A percentile compares a stretch with the other conserved stretches of the same genome.
Evolutionary conservation across 208 protist genomes (phyloP).

Genomic region (Leishmania turanica): DNA sequence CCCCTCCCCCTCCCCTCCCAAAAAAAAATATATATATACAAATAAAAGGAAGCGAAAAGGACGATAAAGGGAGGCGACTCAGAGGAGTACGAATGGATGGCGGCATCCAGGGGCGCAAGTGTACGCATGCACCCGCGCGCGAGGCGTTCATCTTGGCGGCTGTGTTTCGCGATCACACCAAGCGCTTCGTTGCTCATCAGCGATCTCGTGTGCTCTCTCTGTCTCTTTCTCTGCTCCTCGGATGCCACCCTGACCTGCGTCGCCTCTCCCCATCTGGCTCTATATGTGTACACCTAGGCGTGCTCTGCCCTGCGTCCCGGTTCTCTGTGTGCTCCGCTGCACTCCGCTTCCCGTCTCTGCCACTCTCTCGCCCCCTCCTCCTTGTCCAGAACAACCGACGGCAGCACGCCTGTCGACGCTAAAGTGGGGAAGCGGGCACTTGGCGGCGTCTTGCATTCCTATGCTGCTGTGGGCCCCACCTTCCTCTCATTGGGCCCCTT

Average conservation of each 20-base stretch:
- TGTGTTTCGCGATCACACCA: neutral
- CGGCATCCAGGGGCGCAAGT: neutral
- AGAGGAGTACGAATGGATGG: neutral
- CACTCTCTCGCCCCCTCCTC: neutral
- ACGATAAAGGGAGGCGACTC: neutral
- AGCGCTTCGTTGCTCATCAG: neutral
- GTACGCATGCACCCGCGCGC: neutral
- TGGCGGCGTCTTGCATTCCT: neutral
- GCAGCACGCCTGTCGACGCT: neutral
- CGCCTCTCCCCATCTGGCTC: neutral
- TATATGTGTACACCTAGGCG: neutral
- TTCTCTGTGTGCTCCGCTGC: neutral
- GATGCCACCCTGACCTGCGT: neutral
- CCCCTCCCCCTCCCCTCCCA: neutral
- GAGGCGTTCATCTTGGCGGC: neutral
- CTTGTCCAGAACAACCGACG: neutral
- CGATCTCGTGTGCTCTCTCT: neutral
- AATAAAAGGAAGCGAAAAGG: neutral
- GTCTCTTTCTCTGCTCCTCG: neutral
- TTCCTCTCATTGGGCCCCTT: neutral
- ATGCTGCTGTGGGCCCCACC: neutral
- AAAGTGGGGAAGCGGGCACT: neutral
- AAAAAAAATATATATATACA: neutral
- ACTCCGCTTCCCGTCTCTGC: no score
- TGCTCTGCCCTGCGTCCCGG: neutral